phyloP scores from a whole-genome alignment of 768 basidiomycete genomes.

The Boletus coccyginus region DNA sequence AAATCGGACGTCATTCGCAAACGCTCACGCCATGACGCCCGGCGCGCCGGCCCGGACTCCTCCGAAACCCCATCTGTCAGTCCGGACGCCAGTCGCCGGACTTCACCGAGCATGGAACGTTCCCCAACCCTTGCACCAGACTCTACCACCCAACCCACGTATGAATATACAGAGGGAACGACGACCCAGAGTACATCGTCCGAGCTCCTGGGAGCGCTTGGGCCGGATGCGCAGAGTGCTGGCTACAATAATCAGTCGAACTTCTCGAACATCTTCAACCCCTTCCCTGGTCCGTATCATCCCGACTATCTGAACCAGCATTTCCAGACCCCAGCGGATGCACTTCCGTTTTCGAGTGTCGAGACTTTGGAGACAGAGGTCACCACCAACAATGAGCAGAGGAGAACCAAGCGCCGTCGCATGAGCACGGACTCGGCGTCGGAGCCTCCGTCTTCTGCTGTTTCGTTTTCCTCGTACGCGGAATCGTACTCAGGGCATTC shows the following conservation, averaged over 20 bases:
- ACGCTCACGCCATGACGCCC: constrained; percentile 77
- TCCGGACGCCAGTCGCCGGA: constrained; percentile 69
- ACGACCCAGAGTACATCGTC: constrained; percentile 41
- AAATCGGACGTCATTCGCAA: constrained; percentile 90
- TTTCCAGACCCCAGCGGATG: constrained; percentile 44
- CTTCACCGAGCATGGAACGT: constrained; percentile 59
- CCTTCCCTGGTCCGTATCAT: constrained; percentile 72
- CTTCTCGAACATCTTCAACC: constrained; percentile 37
- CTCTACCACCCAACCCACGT: constrained; percentile 57
- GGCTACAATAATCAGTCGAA: constrained; percentile 27
- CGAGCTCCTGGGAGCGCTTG: constrained; percentile 50
- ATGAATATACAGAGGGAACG: constrained; percentile 49
- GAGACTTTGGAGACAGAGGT: constrained; percentile 47
- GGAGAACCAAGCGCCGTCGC: constrained; percentile 63
- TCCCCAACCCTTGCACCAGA: constrained; percentile 72
- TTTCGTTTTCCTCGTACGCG: constrained; percentile 58
- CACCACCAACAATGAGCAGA: constrained; percentile 21
- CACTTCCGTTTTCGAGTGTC: constrained; percentile 51
- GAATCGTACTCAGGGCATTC: constrained; percentile 61
- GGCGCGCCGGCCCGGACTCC: constrained; percentile 48
- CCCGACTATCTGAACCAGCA: constrained; percentile 65
- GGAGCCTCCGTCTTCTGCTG: constrained; percentile 58
- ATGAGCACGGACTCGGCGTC: constrained; percentile 61
- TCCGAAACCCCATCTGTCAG: constrained; percentile 75
- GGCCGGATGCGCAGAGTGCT: constrained; percentile 27